Percentiles rank a stretch among this genome's conserved stretches.
Conservation (phyloP, 805 yeast species). For the Martiniozyma abietophila region DNA sequence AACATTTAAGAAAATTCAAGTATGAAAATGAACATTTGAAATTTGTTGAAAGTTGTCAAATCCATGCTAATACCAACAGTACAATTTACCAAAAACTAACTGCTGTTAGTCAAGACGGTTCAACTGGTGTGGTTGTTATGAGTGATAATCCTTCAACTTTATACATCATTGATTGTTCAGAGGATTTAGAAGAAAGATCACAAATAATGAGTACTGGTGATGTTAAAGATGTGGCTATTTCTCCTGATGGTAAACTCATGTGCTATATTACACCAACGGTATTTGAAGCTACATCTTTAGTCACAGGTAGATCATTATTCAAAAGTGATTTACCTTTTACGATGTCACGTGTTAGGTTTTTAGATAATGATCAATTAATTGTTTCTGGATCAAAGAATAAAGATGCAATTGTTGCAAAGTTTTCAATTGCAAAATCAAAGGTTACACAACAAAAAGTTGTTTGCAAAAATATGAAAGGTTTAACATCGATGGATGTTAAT, state of each 20-base stretch:
- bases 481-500: constrained; percentile 43
- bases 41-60: constrained; percentile 51
- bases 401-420: constrained; percentile 35
- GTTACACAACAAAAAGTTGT: constrained; percentile 34
- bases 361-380: constrained; percentile 28
- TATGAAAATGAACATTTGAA: constrained; percentile 54
- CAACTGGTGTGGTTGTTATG: constrained; percentile 60
- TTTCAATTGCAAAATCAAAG: constrained; percentile 33
- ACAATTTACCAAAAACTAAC: constrained; percentile 61
- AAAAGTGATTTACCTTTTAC: constrained; percentile 19
- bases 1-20: constrained; percentile 59
- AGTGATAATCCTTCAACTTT: constrained; percentile 56
- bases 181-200: constrained; percentile 42
- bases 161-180: constrained; percentile 46
- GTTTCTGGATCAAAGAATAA: constrained; percentile 38
- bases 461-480: constrained; percentile 42
- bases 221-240: constrained; percentile 57
- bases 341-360: constrained; percentile 26
- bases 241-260: constrained; percentile 57
- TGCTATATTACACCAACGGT: constrained; percentile 51
- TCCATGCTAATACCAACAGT: constrained; percentile 36
- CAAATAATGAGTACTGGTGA: constrained; percentile 45
- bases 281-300: constrained; percentile 43
- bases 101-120: constrained; percentile 46
- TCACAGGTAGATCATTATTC: constrained; percentile 34